phyloP scores from a whole-genome alignment of 805 yeast genomes.

The Candida jianshihensis region DNA sequence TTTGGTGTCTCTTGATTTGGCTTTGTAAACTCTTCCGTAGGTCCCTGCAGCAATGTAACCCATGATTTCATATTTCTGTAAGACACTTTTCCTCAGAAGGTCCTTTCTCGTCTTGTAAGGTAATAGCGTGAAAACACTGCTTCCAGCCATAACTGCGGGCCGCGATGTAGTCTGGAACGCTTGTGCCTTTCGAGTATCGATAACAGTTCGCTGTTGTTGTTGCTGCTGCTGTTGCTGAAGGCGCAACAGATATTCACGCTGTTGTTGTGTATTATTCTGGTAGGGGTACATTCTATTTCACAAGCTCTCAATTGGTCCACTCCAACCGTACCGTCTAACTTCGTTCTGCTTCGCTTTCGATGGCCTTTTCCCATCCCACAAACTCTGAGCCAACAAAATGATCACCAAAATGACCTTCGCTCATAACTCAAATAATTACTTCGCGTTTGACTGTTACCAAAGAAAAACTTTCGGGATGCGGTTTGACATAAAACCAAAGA shows the following conservation, averaged over 20 bases:
- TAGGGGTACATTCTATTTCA: constrained; percentile 23
- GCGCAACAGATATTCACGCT: constrained; percentile 17
- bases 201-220: constrained; percentile 8
- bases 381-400: no score
- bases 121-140: constrained; percentile 45
- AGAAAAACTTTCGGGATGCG: no score
- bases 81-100: constrained; percentile 57
- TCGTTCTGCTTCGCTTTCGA: no score
- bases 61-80: constrained; percentile 78
- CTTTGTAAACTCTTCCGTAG: constrained; percentile 92
- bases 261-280: constrained; percentile 14
- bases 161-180: constrained; percentile 6
- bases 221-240: constrained; percentile 7
- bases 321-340: no score
- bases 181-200: constrained; percentile 3
- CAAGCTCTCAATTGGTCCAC: no score
- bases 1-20: constrained; percentile 40
- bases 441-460: no score
- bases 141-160: constrained; percentile 49
- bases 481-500: no score
- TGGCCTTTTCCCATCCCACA: no score
- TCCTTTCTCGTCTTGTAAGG: constrained; percentile 64
- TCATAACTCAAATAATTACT: no score
- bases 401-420: no score
- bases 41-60: constrained; percentile 99